Evolutionary conservation across 441 rosid genomes (phyloP), one percentile per base, ranked within the genome.

Genomic region (California macrophylla): DNA sequence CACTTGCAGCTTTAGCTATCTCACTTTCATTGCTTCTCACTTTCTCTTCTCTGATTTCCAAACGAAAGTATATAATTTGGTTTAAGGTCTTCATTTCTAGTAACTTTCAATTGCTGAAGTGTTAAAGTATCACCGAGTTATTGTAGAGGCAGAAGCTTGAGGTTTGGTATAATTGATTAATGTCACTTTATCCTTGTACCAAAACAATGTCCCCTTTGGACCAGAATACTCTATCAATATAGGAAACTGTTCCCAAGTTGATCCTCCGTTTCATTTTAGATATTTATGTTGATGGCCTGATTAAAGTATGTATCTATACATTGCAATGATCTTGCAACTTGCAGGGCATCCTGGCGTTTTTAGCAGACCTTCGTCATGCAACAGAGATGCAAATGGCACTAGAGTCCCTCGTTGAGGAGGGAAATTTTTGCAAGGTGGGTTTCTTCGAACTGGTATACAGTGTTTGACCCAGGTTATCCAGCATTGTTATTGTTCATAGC

Each of bases 391-490:
- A 86, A 83, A 72, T 77, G 70, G 81, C 80, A 45, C 97, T 94
- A 73, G 99, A 94, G 74, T 83, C 88, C 72, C 93, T 94, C 73
- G 94, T 85, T 67, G 95, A 92, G 75, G 88, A 88, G 74, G 97
- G 95, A 76, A 86, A 89, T 80, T 94, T 85, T 78, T 94, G 95
- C 89, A 94, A 89, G 98, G 99, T 93, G 66, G 72, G 69, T 63
- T 64, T 54, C 26, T n/a, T 15, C 18, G 58, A 18, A 21, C 38
- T 54, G 66, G 9, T 70, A 36, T 68, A 40, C 52, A 13, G 10
- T 71, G 12, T 65, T 29, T 29, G 29, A 47, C 26, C 65, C 66
- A 69, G 56, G 26, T 13, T 25, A 66, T 29, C 58, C 60, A 5
- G 28, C 62, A 23, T 34, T 71, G 64, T 28, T 24, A 66, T 71